A percentile compares a stretch with the other conserved stretches of the same genome.
These are phyloP conservation scores for Trametes pubescens DNA, from an alignment of 1,284 basidiomycete genomes.

Conservation along the genomic window DNA sequence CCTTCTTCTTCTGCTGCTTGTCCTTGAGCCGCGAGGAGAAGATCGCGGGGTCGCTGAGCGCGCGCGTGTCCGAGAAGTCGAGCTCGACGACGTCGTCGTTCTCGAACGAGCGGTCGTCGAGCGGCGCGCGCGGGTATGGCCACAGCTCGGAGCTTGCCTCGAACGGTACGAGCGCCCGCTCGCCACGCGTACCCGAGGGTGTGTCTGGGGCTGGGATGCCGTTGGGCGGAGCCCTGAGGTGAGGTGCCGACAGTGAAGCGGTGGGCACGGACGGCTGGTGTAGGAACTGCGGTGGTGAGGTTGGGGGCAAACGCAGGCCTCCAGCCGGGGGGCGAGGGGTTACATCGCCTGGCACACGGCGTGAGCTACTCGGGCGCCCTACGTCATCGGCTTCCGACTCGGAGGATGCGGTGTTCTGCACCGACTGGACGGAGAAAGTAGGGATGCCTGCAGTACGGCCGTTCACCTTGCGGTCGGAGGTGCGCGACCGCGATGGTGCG, in stretches of 20 bases:
- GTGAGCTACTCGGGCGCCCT: slow-evolving; percentile 16
- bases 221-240: slow-evolving; percentile 22
- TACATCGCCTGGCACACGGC: slow-evolving; percentile 52
- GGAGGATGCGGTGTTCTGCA: slow-evolving; percentile 22
- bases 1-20: slow-evolving; percentile 42
- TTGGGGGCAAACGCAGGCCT: slow-evolving; percentile 41
- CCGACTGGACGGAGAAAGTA: slow-evolving; percentile 31
- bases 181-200: slow-evolving; percentile 23
- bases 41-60: slow-evolving; percentile 66
- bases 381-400: slow-evolving; percentile 24
- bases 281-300: slow-evolving; percentile 29
- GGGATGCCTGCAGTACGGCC: slow-evolving; percentile 42
- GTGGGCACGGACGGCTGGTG: slow-evolving; percentile 16
- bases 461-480: slow-evolving; percentile 44
- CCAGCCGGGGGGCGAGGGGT: slow-evolving; percentile 55
- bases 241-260: slow-evolving; percentile 20
- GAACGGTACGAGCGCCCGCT: slow-evolving; percentile 58
- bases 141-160: slow-evolving; percentile 67
- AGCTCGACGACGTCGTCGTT: slow-evolving; percentile 69
- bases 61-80: slow-evolving; percentile 73
- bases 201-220: slow-evolving; percentile 8
- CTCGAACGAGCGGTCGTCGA: slow-evolving; percentile 45
- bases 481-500: slow-evolving; percentile 50
- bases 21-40: slow-evolving; percentile 51
- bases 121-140: slow-evolving; percentile 64